phyloP scores from a whole-genome alignment of 2,329 filamentous ascomycete species.

The Pyrenophora seminiperda region DNA sequence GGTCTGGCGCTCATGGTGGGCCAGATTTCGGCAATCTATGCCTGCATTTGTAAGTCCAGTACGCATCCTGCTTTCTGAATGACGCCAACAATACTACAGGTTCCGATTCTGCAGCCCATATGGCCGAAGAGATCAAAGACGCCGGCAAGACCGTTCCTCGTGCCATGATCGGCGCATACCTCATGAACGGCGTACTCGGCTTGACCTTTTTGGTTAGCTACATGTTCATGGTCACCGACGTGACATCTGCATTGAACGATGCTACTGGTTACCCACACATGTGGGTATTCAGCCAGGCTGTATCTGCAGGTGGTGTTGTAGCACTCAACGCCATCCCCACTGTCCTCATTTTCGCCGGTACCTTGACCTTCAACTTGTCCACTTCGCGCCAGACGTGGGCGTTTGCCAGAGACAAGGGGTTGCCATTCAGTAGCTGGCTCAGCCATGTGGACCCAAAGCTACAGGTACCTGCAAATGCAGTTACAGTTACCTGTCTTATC shows the following conservation, averaged over 20 bases:
- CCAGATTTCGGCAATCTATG: conserved; percentile 47
- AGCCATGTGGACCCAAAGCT: conserved; percentile 32
- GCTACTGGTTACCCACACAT: conserved; percentile 42
- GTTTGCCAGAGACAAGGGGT: conserved; percentile 44
- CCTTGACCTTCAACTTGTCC: conserved; percentile 38
- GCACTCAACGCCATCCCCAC: conserved; percentile 40
- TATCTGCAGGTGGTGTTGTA: conserved; percentile 34
- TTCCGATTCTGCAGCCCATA: conserved; percentile 51
- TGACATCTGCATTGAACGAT: conserved; percentile 37
- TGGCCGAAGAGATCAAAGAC: conserved; percentile 53
- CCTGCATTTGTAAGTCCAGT: conserved; percentile 38
- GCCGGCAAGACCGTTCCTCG: conserved; percentile 49
- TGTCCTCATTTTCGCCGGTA: conserved; percentile 40
- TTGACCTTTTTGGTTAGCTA: conserved; percentile 43
- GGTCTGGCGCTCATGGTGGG: conserved; percentile 50
- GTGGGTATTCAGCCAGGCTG: conserved; percentile 41
- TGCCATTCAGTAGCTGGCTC: conserved; percentile 42
- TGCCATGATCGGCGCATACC: conserved; percentile 50
- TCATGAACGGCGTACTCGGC: conserved; percentile 48
- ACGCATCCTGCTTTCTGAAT: no score
- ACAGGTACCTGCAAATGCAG: conserved; percentile 40
- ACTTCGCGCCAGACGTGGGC: conserved; percentile 45
- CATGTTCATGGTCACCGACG: conserved; percentile 43
- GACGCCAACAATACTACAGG: conserved; percentile 25
- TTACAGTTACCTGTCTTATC: conserved; percentile 37